Conservation (phyloP, 345 rosid species). For the Syzygium aromaticum region DNA sequence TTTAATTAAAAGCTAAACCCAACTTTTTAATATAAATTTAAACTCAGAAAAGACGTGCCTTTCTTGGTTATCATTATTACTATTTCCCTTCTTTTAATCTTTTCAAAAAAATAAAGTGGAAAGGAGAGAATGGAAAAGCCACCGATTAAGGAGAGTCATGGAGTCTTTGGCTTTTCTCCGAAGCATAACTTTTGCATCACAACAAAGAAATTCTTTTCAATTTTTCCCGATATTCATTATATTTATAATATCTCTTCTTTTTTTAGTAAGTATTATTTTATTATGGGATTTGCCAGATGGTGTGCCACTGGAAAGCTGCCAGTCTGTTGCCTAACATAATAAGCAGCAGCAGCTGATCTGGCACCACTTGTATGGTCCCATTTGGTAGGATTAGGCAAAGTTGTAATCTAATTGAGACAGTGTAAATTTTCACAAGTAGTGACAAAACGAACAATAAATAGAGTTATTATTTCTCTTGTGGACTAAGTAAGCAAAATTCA, state of each 20-base stretch:
- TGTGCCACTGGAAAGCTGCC: background rate
- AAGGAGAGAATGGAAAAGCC: background rate
- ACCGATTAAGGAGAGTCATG: background rate
- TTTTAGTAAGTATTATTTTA: background rate
- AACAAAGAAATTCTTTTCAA: background rate
- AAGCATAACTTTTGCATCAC: constrained; percentile 27
- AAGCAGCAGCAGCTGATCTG: background rate
- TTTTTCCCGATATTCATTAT: background rate
- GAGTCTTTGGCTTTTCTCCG: constrained; percentile 21
- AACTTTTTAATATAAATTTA: background rate
- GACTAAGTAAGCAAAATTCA: background rate
- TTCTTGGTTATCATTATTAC: constrained; percentile 1
- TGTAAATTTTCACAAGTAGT: background rate
- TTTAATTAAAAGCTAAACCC: background rate
- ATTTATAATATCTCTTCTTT: background rate
- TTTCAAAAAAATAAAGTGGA: background rate
- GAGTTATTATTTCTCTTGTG: background rate
- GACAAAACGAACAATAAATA: background rate
- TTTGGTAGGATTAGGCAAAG: background rate
- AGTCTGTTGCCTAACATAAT: background rate
- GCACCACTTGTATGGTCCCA: background rate
- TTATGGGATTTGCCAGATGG: background rate
- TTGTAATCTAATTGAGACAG: background rate
- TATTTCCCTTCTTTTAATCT: background rate
- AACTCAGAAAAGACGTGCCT: background rate